Evolutionary conservation across 2,329 filamentous ascomycete species (phyloP), one percentile per base, ranked within the genome.

Genomic region (Arthrobotrys megalospora): DNA sequence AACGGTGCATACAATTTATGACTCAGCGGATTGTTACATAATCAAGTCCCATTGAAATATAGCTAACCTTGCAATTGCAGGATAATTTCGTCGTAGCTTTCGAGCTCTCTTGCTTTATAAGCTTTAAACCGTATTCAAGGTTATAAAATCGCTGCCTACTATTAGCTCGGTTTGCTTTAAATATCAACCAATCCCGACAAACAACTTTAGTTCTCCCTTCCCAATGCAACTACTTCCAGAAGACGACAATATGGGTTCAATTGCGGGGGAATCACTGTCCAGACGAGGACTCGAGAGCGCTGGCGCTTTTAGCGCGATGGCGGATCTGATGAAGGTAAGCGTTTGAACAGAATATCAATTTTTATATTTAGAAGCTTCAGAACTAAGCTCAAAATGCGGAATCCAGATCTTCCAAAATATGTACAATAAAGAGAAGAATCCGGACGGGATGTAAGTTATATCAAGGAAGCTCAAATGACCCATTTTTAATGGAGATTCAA

Each of bases 381-480:
- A 24, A 11, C 38, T 64, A 64, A 47, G 24, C n/a, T 47, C 19
- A 38, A 5, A 5, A 47, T 45, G n/a, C 12, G 53, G 36, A 2
- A 48, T 28, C 10, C 10, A 78, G 75, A 36, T 72, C 16, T 62
- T 78, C 21, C 21, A 21, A 28, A 80, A 81, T 43, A 65, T 67
- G 43, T 81, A 81, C 45, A 52, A 81, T 47, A 66, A 76, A 41
- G 72, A 76, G 24, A 80, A 62, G 10, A 81, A 81, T 63, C 79
- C 80, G 12, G 60, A 76, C 60, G 80, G 80, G 19, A 79, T 80
- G 68, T 80, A 67, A 67, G 79, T 66, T 64, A 34, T 53, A 48
- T 8, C 7, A 0, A 41, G 34, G 41, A 55, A 28, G n/a, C 7
- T 36, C 11, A 7, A 16, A 41, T 43, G 6, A 38, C 38, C 14